phyloP scores from a whole-genome alignment of 768 basidiomycete species.

The Trametes maxima region DNA sequence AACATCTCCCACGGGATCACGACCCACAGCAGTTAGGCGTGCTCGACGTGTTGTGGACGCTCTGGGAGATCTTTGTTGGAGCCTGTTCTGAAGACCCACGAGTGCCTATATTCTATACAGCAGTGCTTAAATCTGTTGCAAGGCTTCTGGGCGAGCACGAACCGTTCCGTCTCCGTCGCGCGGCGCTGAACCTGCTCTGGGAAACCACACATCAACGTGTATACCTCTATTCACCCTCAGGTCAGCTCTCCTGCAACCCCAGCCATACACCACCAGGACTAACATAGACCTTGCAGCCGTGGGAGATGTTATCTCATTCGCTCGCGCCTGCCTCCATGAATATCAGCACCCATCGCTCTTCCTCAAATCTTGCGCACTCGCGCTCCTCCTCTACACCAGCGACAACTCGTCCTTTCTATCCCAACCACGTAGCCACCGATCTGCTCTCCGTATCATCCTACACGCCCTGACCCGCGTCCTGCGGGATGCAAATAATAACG shows the following conservation, averaged over 20 bases:
- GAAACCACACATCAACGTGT: constrained; percentile 5
- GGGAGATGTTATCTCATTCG: constrained; percentile 2
- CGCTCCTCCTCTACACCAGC: background rate
- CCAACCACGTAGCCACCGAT: background rate
- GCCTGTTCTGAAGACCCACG: background rate
- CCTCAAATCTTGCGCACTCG: constrained; percentile 1
- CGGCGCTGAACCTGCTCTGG: constrained; percentile 8
- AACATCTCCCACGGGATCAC: background rate
- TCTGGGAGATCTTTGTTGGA: constrained; percentile 9
- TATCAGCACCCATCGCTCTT: constrained; percentile 1
- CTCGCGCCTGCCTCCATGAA: background rate
- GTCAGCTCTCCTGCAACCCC: background rate
- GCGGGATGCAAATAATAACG: background rate
- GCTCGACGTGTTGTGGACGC: constrained; percentile 6
- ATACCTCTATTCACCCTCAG: constrained; percentile 10
- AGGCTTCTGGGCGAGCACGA: constrained; percentile 3
- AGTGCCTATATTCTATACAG: background rate
- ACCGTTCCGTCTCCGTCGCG: constrained; percentile 13
- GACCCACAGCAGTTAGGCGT: background rate
- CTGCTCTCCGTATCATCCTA: background rate
- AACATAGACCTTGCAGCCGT: background rate
- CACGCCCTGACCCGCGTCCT: constrained; percentile 12
- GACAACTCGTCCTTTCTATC: background rate
- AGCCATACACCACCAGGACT: background rate
- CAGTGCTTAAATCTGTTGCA: background rate